Evolutionary conservation across 1,139 yeast species (phyloP).

Genomic region (Candida mesenterica): DNA sequence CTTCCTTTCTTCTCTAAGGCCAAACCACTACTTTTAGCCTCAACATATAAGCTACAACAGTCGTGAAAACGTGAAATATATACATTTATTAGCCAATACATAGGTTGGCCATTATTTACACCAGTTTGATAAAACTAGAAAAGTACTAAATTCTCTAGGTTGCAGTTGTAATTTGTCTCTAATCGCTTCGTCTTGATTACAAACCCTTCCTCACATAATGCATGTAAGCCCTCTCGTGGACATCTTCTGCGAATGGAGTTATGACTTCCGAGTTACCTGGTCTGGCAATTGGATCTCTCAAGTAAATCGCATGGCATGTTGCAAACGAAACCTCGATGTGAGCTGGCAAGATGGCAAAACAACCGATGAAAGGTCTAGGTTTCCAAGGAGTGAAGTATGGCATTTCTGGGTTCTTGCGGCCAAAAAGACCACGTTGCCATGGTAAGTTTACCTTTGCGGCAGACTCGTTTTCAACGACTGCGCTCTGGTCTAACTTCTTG

Average conservation of each 20-base stretch:
- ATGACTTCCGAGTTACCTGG: constrained; percentile 97
- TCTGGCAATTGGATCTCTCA: constrained; percentile 95
- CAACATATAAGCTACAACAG: too few species aligned
- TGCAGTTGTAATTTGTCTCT: too few species aligned
- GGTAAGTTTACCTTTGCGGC: constrained; percentile 55
- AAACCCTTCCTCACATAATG: constrained; percentile 81
- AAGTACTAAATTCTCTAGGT: too few species aligned
- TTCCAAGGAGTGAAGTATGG: constrained; percentile 96
- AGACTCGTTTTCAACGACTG: constrained; percentile 54
- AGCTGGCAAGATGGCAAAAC: constrained; percentile 87
- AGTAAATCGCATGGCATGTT: constrained; percentile 92
- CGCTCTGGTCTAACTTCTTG: constrained; percentile 49
- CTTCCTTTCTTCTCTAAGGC: too few species aligned
- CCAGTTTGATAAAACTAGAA: too few species aligned
- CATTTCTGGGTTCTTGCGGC: constrained; percentile 73
- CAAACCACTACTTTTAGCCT: too few species aligned
- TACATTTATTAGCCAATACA: not conserved
- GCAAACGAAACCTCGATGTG: constrained; percentile 87
- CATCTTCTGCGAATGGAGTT: constrained; percentile 78
- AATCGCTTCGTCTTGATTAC: too few species aligned
- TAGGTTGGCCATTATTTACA: not conserved
- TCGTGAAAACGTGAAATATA: too few species aligned
- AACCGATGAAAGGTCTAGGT: constrained; percentile 90
- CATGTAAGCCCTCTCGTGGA: constrained; percentile 95
- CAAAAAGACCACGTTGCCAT: constrained; percentile 76